Base-by-base conservation (phyloP, 306 rosid species). In the Pyrus bretschneideri region DNA sequence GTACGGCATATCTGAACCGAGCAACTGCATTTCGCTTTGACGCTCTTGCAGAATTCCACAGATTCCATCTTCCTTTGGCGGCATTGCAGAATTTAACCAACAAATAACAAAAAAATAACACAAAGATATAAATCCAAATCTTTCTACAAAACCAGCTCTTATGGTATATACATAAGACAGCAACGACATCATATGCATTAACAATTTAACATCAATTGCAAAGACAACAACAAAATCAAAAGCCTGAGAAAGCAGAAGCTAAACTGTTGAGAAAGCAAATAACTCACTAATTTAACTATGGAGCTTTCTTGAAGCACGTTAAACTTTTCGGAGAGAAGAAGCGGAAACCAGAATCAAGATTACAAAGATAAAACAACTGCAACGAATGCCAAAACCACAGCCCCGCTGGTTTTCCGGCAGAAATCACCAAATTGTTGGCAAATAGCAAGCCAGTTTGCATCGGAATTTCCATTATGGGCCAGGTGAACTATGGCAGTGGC, bases 21-120 rank as follows among this genome's bases (percentile, higher is more conserved):
- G 74, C 98, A 92, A n/a, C 21, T 73, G 83, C 86, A 85, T 7
- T 79, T 76, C 8, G 62, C 75, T 29, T 74, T 87, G 67, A 8
- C 0, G 70, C 79, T 89, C 81, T 73, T 89, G 54, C 97, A 92
- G 0, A 85, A 45, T 5, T 89, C 97, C 18, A 79, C 40, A 62
- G 86, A 85, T 42, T 84, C 87, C 79, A 45, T 83, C 10, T 95
- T 89, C 76, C 85, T 90, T 14, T 95, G 96, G 5, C 96, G 96
- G 74, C 93, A 91, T 96, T 90, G 76, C 55, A 66, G 46, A 25
- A 23, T 60, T 1, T 4, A 74, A 81, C n/a, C 35, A 76, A 83
- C 75, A 21, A 19, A 52, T 72, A 13, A 54, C 30, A 30, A 38
- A 49, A 19, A 5, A 12, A 6, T 38, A 4, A 81, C 21, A 31